Base-by-base conservation (phyloP, 1,284 basidiomycete species). In the Tausonia pullulans region DNA sequence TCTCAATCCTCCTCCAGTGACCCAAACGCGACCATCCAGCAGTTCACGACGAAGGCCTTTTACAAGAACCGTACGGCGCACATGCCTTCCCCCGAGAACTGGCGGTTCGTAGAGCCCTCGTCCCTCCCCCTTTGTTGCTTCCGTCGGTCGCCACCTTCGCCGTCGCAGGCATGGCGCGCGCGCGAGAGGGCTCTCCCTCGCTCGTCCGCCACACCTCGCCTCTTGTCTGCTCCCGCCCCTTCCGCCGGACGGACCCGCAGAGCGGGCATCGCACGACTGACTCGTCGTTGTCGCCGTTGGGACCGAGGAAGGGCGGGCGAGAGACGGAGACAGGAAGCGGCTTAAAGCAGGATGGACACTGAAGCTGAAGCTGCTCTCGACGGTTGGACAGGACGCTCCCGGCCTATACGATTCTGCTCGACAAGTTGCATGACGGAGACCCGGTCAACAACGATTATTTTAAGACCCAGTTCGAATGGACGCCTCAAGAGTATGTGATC, bases 351-450 rank as follows among this genome's bases (percentile, higher is more conserved):
- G 27, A 27, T 27, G 27, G 27, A 27, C 27, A 27, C 27, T 27
- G 56, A 43, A 3, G 9, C 56, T 45, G 41, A 14, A 6, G 5
- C 6, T 49, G 41, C 16, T 11, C 40, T 43, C 11, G 16, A 43
- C 27, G 6, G 40, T n/a, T n/a, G 27, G 5, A 3, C 54, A 65
- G 63, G 49, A 52, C 83, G 13, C 76, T 91, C 16, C 90, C 91
- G 1, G 82, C 84, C 63, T 94, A 94, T 75, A 91, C 88, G 44
- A 74, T 94, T 69, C 84, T 94, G 61, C 76, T 91, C 71, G 91
- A 95, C 82, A 94, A 94, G 76, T 92, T 90, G 74, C 88, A 89
- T 39, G 90, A 94, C 72, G 91, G 91, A 5, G 87, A 90, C 72
- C 90, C 91, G 3, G 77, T 83, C 48, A 94, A 94, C 73, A 93